Evolutionary conservation across 2,329 filamentous ascomycete species (phyloP).

Genomic region (Ophiostoma quercus): DNA sequence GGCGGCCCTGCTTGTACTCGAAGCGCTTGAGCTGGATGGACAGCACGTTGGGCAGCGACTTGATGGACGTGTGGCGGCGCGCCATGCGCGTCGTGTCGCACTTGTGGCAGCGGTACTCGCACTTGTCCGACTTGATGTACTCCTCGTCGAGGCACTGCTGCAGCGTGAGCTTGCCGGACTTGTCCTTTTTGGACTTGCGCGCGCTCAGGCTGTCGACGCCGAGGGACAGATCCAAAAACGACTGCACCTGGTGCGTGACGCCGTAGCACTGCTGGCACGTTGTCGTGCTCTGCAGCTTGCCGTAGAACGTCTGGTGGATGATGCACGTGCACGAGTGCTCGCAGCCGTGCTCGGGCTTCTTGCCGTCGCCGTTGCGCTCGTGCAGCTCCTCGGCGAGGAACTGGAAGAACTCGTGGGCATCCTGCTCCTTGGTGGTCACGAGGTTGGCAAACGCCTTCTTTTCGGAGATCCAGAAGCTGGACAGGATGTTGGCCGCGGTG

Average conservation of each 20-base stretch:
- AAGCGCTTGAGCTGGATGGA: slow-evolving; percentile 88
- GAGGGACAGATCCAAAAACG: slow-evolving; percentile 84
- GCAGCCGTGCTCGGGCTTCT: slow-evolving; percentile 53
- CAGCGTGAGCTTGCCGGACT: slow-evolving; percentile 47
- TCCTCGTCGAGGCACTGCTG: slow-evolving; percentile 75
- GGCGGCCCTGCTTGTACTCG: slow-evolving; percentile 65
- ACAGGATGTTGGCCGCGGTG: slow-evolving; percentile 81
- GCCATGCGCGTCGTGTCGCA: slow-evolving; percentile 75
- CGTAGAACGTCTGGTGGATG: slow-evolving; percentile 90
- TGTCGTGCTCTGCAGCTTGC: slow-evolving; percentile 82
- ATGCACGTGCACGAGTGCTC: slow-evolving; percentile 76
- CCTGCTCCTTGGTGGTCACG: slow-evolving; percentile 90
- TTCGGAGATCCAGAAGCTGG: slow-evolving; percentile 84
- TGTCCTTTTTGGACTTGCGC: slow-evolving; percentile 52
- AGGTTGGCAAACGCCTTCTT: slow-evolving; percentile 66
- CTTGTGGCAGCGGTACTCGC: slow-evolving; percentile 79
- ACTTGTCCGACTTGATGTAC: slow-evolving; percentile 81
- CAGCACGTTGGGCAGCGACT: slow-evolving; percentile 78
- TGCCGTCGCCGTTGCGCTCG: slow-evolving; percentile 68
- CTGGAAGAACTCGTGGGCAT: slow-evolving; percentile 95
- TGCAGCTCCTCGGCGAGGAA: slow-evolving; percentile 91
- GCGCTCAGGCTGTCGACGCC: slow-evolving; percentile 61
- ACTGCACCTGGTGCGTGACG: slow-evolving; percentile 75
- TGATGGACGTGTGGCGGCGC: slow-evolving; percentile 77
- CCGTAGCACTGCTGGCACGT: slow-evolving; percentile 85